Percentiles rank a stretch among this genome's conserved stretches.
phyloP scores from a whole-genome alignment of 495 filamentous ascomycete species.

The Penicillium coffeae region DNA sequence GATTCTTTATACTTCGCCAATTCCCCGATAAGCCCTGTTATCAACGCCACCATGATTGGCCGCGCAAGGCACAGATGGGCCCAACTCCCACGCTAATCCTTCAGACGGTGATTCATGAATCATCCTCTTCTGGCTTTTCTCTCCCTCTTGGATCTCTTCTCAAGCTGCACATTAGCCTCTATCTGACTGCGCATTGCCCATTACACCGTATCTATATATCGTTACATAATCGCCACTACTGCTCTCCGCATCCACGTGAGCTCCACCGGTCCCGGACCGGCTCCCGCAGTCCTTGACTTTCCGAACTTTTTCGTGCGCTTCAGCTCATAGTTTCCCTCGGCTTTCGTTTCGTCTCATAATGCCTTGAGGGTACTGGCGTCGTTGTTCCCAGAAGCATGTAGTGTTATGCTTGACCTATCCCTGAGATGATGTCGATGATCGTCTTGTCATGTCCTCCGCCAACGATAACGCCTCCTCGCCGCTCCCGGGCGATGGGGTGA shows the following conservation, averaged over 20 bases:
- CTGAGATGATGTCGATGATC: slow-evolving; percentile 30
- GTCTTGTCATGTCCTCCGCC: slow-evolving; percentile 30
- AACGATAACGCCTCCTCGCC: slow-evolving; percentile 29
- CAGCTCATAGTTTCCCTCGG: slow-evolving; percentile 22
- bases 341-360: slow-evolving; percentile 17
- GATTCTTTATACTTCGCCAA: background rate
- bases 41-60: background rate
- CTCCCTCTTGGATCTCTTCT: background rate
- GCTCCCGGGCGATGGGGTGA: slow-evolving; percentile 28
- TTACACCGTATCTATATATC: too few species aligned
- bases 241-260: slow-evolving; percentile 34
- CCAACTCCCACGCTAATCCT: slow-evolving; percentile 4
- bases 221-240: slow-evolving; percentile 23
- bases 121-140: too few species aligned
- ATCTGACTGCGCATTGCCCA: too few species aligned
- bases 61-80: slow-evolving; percentile 1
- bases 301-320: slow-evolving; percentile 26
- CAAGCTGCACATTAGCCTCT: background rate
- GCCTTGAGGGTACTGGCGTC: slow-evolving; percentile 12
- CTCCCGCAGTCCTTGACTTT: slow-evolving; percentile 24
- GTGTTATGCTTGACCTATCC: slow-evolving; percentile 21
- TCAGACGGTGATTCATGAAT: too few species aligned
- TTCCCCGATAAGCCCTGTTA: slow-evolving; percentile 2
- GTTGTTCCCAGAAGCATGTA: slow-evolving; percentile 18
- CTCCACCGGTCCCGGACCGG: slow-evolving; percentile 19